Evolutionary conservation across 345 rosid genomes (phyloP).

Genomic region (Hypericum androsaemum): DNA sequence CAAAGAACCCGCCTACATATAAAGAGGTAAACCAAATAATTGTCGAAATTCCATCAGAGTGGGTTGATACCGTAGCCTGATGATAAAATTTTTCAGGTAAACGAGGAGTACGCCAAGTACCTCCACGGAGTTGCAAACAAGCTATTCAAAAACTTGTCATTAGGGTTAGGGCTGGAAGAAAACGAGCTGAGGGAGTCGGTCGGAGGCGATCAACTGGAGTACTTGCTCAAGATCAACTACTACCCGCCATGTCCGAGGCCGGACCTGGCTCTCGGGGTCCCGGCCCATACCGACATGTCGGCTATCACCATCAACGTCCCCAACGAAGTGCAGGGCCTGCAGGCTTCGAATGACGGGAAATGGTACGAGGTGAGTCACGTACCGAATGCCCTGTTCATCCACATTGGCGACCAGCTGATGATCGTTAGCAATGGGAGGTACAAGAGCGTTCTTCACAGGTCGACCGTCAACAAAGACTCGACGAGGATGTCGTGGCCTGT

Average conservation of each 20-base stretch:
- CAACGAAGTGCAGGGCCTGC: conserved; percentile 79
- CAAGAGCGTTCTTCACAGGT: conserved; percentile 58
- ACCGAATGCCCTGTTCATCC: conserved; percentile 69
- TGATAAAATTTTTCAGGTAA: conserved; percentile 40
- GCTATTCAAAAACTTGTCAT: conserved; percentile 36
- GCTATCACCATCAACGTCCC: conserved; percentile 67
- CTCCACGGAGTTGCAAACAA: conserved; percentile 40
- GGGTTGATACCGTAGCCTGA: too few relatives aligned
- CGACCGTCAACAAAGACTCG: conserved; percentile 55
- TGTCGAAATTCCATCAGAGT: too few relatives aligned
- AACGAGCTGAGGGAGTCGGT: conserved; percentile 36
- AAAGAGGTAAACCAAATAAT: conserved; percentile 19
- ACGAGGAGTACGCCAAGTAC: conserved; percentile 54
- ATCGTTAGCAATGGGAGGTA: conserved; percentile 67
- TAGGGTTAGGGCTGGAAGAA: conserved; percentile 51
- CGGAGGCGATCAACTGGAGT: conserved; percentile 57
- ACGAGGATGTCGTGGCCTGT: conserved; percentile 97
- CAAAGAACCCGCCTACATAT: conserved; percentile 57
- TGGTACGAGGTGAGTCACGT: conserved; percentile 68
- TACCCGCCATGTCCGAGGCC: conserved; percentile 93
- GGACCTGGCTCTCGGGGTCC: conserved; percentile 70
- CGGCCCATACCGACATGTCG: conserved; percentile 73
- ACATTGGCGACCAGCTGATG: conserved; percentile 81
- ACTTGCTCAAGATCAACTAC: conserved; percentile 70
- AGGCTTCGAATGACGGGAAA: conserved; percentile 49